Percentiles rank a stretch among this genome's conserved stretches.
phyloP scores from a whole-genome alignment of 1,139 yeast species.

The Suhomyces panamericanus region DNA sequence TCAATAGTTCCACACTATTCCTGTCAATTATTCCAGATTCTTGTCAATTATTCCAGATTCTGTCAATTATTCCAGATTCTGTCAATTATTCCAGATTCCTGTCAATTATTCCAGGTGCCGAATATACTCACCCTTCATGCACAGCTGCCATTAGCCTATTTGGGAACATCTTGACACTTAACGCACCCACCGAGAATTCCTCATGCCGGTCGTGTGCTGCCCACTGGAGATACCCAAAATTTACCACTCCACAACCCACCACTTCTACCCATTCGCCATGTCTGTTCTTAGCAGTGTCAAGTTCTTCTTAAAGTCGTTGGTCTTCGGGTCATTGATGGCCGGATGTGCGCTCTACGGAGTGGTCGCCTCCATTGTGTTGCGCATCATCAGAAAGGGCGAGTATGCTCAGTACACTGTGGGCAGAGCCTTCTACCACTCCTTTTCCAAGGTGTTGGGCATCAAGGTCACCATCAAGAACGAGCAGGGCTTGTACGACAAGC shows the following conservation, averaged over 20 bases:
- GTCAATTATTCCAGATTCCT: no score
- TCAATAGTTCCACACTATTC: no score
- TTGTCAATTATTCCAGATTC: no score
- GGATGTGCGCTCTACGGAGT: slow-evolving; percentile 76
- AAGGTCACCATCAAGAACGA: slow-evolving; percentile 65
- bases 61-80: no score
- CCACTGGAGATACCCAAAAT: neutral
- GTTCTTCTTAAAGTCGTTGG: slow-evolving; percentile 54
- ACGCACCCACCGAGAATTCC: neutral
- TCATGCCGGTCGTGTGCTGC: neutral
- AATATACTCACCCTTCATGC: no score
- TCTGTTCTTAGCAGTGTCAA: slow-evolving; percentile 28
- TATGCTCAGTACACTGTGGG: slow-evolving; percentile 92
- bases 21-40: no score
- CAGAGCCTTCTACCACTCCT: slow-evolving; percentile 65
- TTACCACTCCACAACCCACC: neutral
- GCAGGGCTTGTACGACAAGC: slow-evolving; percentile 55
- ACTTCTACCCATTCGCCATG: neutral
- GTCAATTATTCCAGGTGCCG: no score
- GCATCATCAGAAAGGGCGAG: slow-evolving; percentile 71
- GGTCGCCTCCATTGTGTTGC: slow-evolving; percentile 64
- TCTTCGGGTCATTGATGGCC: slow-evolving; percentile 54
- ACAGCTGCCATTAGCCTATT: neutral
- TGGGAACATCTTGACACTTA: neutral
- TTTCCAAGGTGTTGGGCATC: slow-evolving; percentile 65